Evolutionary conservation across 805 yeast species (phyloP).

Genomic region (Zygosaccharomyces rouxii): DNA sequence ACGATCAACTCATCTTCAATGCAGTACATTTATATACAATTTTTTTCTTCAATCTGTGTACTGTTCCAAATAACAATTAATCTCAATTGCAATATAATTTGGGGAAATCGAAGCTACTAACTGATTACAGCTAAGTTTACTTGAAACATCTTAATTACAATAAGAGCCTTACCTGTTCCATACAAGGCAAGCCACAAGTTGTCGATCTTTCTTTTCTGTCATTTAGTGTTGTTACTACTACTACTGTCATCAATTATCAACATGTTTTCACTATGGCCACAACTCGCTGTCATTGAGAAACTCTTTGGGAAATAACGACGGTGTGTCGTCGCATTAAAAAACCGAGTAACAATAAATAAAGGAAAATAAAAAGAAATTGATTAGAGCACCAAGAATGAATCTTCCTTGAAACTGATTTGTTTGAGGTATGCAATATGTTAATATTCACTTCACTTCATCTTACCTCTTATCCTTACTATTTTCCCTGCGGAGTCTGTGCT

Average conservation of each 20-base stretch:
- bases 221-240: background rate
- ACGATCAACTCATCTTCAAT: background rate
- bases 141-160: background rate
- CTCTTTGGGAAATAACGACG: conserved; percentile 9
- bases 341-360: background rate
- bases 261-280: conserved; percentile 1
- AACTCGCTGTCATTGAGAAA: conserved; percentile 6
- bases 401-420: conserved; percentile 1
- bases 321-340: background rate
- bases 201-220: background rate
- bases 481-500: background rate
- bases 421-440: background rate
- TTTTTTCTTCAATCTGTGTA: background rate
- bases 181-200: conserved; percentile 3
- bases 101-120: background rate
- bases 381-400: background rate
- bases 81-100: background rate
- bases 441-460: background rate
- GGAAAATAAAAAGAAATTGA: background rate
- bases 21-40: background rate
- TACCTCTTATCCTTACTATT: background rate
- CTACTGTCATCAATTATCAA: background rate
- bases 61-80: background rate
- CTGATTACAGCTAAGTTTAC: background rate
- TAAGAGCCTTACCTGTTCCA: background rate